These are phyloP conservation scores for Epichloe sibirici DNA, from an alignment of 2,329 filamentous ascomycete species.

Conservation along the genomic window DNA sequence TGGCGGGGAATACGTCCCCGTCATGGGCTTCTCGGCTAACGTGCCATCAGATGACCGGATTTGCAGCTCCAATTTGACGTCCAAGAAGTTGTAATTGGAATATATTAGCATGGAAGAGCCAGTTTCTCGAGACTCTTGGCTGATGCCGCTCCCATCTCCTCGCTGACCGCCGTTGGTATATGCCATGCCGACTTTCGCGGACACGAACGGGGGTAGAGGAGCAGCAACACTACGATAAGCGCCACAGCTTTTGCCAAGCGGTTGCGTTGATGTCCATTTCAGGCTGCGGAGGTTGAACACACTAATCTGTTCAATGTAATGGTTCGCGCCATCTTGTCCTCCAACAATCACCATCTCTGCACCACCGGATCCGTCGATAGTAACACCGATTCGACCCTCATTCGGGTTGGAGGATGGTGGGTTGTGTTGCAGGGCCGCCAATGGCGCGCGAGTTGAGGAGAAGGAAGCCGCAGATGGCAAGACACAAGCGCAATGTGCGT, in stretches of 20 bases:
- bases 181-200: conserved; percentile 53
- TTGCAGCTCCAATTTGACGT: conserved; percentile 92
- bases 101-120: conserved; percentile 85
- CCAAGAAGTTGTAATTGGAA: conserved; percentile 97
- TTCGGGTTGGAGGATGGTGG: conserved; percentile 72
- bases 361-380: conserved; percentile 80
- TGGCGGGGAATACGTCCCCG: conserved; percentile 73
- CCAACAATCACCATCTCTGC: conserved; percentile 97
- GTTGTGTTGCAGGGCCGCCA: conserved; percentile 84
- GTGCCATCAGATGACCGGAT: conserved; percentile 74
- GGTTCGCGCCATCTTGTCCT: conserved; percentile 92
- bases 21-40: conserved; percentile 80
- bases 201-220: conserved; percentile 57
- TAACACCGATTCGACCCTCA: conserved; percentile 76
- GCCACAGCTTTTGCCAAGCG: conserved; percentile 82
- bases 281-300: conserved; percentile 93
- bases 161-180: conserved; percentile 29
- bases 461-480: conserved; percentile 81
- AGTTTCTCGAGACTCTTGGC: conserved; percentile 41
- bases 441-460: conserved; percentile 68
- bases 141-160: conserved; percentile 32
- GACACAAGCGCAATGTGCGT: conserved; percentile 92
- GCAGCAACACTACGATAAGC: conserved; percentile 93
- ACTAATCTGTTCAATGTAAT: conserved; percentile 97
- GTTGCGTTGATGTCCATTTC: conserved; percentile 87